phyloP scores from a whole-genome alignment of 495 filamentous ascomycete species.

The Aspergillus steynii region DNA sequence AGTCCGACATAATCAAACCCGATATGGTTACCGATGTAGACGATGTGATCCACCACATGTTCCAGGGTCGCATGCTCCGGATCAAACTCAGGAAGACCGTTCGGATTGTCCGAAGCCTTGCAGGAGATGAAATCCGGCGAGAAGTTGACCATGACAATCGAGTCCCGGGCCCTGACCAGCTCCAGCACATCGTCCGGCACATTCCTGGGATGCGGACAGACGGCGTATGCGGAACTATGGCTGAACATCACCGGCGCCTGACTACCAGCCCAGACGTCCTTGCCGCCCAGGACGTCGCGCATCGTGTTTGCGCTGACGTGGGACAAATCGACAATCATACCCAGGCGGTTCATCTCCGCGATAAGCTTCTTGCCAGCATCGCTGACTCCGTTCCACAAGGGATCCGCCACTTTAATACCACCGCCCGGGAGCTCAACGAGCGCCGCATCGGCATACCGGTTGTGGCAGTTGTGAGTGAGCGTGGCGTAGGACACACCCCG shows the following conservation, averaged over 20 bases:
- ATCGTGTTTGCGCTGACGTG: constrained; percentile 57
- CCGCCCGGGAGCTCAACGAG: constrained; percentile 51
- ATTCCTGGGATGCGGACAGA: constrained; percentile 59
- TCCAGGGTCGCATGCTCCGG: constrained; percentile 69
- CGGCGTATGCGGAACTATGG: constrained; percentile 53
- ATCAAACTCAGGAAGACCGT: constrained; percentile 49
- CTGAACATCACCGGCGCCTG: constrained; percentile 58
- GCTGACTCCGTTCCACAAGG: constrained; percentile 65
- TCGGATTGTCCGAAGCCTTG: constrained; percentile 40
- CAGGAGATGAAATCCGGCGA: constrained; percentile 75
- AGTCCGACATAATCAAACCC: constrained; percentile 63
- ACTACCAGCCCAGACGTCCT: constrained; percentile 44
- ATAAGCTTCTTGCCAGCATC: constrained; percentile 62
- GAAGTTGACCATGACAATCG: constrained; percentile 63
- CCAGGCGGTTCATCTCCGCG: constrained; percentile 57
- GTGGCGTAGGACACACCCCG: constrained; percentile 92
- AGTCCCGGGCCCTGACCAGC: constrained; percentile 54
- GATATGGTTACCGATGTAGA: constrained; percentile 54
- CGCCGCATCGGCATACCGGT: constrained; percentile 84
- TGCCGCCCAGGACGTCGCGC: constrained; percentile 53
- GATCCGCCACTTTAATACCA: constrained; percentile 43
- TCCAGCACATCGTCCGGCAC: constrained; percentile 59
- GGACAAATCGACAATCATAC: constrained; percentile 54
- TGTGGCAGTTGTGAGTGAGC: constrained; percentile 92
- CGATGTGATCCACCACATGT: constrained; percentile 71